Evolutionary conservation across 2,329 filamentous ascomycete species (phyloP).

Genomic region (Grosmannia clavigera): DNA sequence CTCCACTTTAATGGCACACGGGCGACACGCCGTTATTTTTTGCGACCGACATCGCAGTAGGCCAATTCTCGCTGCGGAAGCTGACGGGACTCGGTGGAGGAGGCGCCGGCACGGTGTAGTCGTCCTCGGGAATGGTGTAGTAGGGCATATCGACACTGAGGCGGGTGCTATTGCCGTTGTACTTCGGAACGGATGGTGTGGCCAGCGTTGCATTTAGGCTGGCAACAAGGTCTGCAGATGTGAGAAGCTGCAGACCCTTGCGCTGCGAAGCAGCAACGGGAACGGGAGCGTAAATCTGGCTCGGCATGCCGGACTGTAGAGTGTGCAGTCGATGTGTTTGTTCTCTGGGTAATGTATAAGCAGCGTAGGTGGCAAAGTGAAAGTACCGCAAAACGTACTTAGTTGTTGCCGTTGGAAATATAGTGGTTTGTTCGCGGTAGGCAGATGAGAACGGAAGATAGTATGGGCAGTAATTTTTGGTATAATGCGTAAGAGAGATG

Average conservation of each 20-base stretch:
- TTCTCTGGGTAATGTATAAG: not conserved
- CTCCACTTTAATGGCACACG: not conserved
- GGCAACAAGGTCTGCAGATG: conserved; percentile 38
- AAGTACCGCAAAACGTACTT: not conserved
- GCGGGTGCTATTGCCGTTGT: conserved; percentile 19
- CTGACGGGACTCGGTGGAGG: conserved; percentile 53
- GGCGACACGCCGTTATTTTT: conserved; percentile 4
- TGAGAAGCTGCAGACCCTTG: conserved; percentile 31
- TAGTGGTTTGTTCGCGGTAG: not conserved
- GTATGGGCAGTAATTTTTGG: not conserved
- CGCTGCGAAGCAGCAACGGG: conserved; percentile 32
- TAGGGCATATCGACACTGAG: conserved; percentile 30
- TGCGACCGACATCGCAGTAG: conserved; percentile 19
- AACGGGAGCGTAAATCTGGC: conserved; percentile 32
- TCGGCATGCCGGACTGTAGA: conserved; percentile 23
- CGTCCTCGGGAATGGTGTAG: conserved; percentile 40
- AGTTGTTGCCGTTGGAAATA: not conserved
- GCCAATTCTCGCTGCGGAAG: conserved; percentile 46
- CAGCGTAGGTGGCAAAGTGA: not conserved
- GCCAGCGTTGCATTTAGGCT: conserved; percentile 38
- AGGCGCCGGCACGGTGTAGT: conserved; percentile 53
- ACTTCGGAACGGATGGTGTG: conserved; percentile 8
- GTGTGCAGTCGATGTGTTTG: conserved; percentile 9
- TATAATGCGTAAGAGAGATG: not conserved
- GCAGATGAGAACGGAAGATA: not conserved